Conservation (phyloP, 2,329 filamentous ascomycete species). For the Cytospora leucostoma region DNA sequence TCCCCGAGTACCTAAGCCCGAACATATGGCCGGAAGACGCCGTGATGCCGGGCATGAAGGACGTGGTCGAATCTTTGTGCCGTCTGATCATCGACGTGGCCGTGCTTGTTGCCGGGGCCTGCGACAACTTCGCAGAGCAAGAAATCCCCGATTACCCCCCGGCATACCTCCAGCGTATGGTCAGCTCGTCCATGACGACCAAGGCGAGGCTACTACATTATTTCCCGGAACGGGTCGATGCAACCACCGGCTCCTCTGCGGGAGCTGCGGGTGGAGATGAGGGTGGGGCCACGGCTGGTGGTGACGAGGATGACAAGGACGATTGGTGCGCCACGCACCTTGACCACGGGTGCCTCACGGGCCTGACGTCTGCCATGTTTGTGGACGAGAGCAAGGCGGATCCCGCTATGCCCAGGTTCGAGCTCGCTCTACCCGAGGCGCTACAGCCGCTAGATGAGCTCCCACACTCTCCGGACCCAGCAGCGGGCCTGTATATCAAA, state of each 20-base stretch:
- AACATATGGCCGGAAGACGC: slow-evolving; percentile 82
- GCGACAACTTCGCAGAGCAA: slow-evolving; percentile 78
- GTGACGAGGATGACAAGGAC: slow-evolving; percentile 60
- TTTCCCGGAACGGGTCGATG: slow-evolving; percentile 63
- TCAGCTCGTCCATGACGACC: slow-evolving; percentile 80
- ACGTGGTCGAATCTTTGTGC: slow-evolving; percentile 74
- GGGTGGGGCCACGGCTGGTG: slow-evolving; percentile 33
- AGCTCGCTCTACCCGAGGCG: slow-evolving; percentile 38
- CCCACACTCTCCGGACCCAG: slow-evolving; percentile 73
- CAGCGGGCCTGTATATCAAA: slow-evolving; percentile 90
- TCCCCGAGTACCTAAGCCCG: slow-evolving; percentile 85
- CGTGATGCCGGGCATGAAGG: slow-evolving; percentile 73
- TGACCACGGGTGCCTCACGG: slow-evolving; percentile 92
- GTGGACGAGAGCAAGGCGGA: slow-evolving; percentile 67
- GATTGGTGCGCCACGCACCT: slow-evolving; percentile 93
- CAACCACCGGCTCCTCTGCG: slow-evolving; percentile 32
- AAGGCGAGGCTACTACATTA: slow-evolving; percentile 94
- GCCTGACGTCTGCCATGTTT: slow-evolving; percentile 94
- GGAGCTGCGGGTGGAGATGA: slow-evolving; percentile 11
- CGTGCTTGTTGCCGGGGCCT: slow-evolving; percentile 84
- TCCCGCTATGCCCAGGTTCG: slow-evolving; percentile 36
- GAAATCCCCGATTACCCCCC: slow-evolving; percentile 76
- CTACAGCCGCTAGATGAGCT: slow-evolving; percentile 68
- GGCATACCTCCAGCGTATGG: slow-evolving; percentile 84
- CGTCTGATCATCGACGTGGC: slow-evolving; percentile 85